These are phyloP conservation scores for Amphibolis antarctica DNA, from an alignment of 106 monocot species.

Conservation along the genomic window DNA sequence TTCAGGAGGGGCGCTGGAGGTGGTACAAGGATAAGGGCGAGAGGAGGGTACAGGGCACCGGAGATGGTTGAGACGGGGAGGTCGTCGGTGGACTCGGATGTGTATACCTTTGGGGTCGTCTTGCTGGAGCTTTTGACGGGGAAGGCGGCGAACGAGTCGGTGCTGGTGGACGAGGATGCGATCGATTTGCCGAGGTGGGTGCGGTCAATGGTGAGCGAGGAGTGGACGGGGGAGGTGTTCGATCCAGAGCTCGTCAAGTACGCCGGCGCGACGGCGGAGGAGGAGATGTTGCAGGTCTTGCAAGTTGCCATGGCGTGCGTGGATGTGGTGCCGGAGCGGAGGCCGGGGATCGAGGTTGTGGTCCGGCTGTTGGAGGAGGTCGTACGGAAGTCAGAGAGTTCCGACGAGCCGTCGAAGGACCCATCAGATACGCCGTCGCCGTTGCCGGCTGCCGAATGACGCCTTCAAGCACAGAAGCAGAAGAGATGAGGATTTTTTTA, in stretches of 20 bases:
- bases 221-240: constrained; percentile 22
- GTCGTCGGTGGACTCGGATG: constrained; percentile 7
- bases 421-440: too few relatives aligned
- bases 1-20: neutral
- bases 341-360: constrained; percentile 56
- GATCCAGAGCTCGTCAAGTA: constrained; percentile 11
- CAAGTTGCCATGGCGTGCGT: constrained; percentile 23
- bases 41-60: constrained; percentile 9
- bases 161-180: constrained; percentile 1
- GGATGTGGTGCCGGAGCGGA: constrained; percentile 28
- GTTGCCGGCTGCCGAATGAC: neutral
- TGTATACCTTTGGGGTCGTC: constrained; percentile 14
- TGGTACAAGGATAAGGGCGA: neutral
- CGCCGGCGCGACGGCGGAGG: neutral
- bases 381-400: neutral
- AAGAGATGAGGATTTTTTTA: neutral
- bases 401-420: neutral
- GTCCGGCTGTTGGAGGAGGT: constrained; percentile 51
- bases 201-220: constrained; percentile 16
- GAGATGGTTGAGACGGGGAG: constrained; percentile 4
- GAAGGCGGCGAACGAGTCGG: neutral
- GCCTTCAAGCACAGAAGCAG: neutral
- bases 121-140: constrained; percentile 22
- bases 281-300: constrained; percentile 14
- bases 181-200: constrained; percentile 13